phyloP scores from a whole-genome alignment of 78 protist species.

The Dictyostelium firmibasis region DNA sequence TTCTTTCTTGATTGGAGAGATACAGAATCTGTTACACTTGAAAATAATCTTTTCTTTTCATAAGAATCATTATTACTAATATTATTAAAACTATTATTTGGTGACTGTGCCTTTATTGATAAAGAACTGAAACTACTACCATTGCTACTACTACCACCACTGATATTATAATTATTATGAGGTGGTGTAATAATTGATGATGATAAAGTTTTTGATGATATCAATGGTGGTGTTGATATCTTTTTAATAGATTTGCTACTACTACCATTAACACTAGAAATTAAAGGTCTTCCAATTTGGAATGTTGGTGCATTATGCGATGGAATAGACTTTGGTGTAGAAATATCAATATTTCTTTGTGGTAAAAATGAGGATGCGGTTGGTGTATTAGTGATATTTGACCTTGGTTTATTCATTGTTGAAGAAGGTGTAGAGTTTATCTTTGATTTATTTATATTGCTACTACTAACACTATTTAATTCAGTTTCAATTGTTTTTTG shows the following conservation, averaged over 20 bases:
- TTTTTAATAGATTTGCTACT: background rate
- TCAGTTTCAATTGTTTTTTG: conserved; percentile 43
- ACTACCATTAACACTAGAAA: background rate
- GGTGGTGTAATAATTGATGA: background rate
- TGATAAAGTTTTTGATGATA: background rate
- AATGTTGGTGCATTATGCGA: background rate
- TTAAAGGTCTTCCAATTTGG: background rate
- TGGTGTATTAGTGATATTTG: background rate
- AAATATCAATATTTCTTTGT: background rate
- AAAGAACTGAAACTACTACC: background rate
- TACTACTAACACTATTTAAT: background rate
- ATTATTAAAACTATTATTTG: no score
- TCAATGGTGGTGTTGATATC: background rate
- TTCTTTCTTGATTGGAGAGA: background rate
- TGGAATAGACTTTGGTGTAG: background rate
- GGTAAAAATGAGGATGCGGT: background rate
- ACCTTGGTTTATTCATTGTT: background rate
- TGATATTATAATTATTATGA: background rate
- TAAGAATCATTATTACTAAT: no score
- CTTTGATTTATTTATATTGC: background rate
- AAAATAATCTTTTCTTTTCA: background rate
- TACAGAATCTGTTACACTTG: background rate
- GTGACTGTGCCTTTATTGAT: background rate
- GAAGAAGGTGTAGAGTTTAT: background rate
- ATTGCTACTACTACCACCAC: background rate